Conservation (phyloP, 768 basidiomycete species). For the Lentinula aciculospora region DNA sequence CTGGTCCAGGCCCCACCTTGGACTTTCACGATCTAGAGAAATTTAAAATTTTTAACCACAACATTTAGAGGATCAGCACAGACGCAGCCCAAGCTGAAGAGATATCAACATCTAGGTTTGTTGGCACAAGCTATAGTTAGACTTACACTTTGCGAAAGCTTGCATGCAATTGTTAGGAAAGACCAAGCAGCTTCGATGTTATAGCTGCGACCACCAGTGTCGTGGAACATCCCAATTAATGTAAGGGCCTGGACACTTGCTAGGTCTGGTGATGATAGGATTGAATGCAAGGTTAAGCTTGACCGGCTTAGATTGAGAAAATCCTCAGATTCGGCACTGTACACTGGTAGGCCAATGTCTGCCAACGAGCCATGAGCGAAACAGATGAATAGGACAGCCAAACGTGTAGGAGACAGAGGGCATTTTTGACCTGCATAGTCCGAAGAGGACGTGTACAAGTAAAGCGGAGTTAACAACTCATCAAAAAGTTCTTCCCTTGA, state of each 20-base stretch:
- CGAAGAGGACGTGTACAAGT: conserved; percentile 11
- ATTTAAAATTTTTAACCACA: background rate
- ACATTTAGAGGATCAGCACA: background rate
- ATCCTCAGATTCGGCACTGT: conserved; percentile 14
- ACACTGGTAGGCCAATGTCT: conserved; percentile 29
- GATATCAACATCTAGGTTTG: background rate
- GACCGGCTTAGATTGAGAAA: conserved; percentile 12
- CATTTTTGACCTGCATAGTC: conserved; percentile 11
- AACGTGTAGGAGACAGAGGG: conserved; percentile 16
- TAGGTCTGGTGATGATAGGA: conserved; percentile 8
- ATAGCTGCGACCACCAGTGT: conserved; percentile 11
- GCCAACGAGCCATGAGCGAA: conserved; percentile 29
- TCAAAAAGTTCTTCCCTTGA: conserved; percentile 20
- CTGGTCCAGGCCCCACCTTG: conserved; percentile 33
- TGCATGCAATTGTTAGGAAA: conserved; percentile 21
- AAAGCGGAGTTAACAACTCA: conserved; percentile 30
- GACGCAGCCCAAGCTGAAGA: background rate
- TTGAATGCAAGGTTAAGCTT: conserved; percentile 9
- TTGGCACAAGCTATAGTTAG: background rate
- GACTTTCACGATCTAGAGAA: conserved; percentile 40
- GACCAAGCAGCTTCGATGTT: conserved; percentile 28
- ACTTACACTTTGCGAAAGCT: conserved; percentile 27
- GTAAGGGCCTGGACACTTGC: conserved; percentile 15
- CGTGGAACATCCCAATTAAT: conserved; percentile 11
- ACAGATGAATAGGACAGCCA: conserved; percentile 24